phyloP scores from a whole-genome alignment of 768 basidiomycete genomes.

The Suillus tomentosus region DNA sequence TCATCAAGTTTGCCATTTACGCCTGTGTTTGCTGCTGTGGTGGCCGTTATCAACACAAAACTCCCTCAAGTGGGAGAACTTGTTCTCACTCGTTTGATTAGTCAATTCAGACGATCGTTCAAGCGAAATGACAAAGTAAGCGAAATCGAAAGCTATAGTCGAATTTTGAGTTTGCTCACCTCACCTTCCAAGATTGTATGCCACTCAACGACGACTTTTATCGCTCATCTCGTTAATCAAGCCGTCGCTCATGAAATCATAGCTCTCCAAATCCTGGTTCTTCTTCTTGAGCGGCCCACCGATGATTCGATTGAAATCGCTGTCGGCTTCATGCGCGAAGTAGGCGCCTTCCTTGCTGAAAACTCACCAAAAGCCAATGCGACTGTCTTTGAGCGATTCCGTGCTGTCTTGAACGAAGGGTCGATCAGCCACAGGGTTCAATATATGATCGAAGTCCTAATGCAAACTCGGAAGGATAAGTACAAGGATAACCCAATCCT shows the following conservation, averaged over 20 bases:
- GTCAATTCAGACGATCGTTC: conserved; percentile 92
- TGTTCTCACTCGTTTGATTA: conserved; percentile 83
- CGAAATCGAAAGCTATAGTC: conserved; percentile 14
- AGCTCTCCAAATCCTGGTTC: conserved; percentile 90
- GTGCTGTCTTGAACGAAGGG: conserved; percentile 94
- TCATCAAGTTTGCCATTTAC: conserved; percentile 96
- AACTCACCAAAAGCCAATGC: conserved; percentile 94
- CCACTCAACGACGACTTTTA: conserved; percentile 89
- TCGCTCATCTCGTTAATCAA: conserved; percentile 92
- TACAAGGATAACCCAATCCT: conserved; percentile 98
- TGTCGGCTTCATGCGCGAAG: conserved; percentile 96
- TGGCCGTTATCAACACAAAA: conserved; percentile 96
- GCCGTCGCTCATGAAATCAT: conserved; percentile 91
- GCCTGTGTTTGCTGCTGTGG: conserved; percentile 92
- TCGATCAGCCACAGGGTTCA: conserved; percentile 94
- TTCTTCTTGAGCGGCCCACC: conserved; percentile 94
- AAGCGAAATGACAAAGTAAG: conserved; percentile 97
- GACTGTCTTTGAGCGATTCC: conserved; percentile 95
- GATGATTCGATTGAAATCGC: conserved; percentile 99
- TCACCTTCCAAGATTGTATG: conserved; percentile 71
- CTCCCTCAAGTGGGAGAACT: conserved; percentile 95
- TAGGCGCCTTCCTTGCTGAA: conserved; percentile 92
- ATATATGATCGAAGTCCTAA: conserved; percentile 99
- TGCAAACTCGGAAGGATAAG: conserved; percentile 99
- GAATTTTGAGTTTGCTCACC: not conserved